phyloP scores from a whole-genome alignment of 1,284 basidiomycete species.

The Ganoderma lucidum region DNA sequence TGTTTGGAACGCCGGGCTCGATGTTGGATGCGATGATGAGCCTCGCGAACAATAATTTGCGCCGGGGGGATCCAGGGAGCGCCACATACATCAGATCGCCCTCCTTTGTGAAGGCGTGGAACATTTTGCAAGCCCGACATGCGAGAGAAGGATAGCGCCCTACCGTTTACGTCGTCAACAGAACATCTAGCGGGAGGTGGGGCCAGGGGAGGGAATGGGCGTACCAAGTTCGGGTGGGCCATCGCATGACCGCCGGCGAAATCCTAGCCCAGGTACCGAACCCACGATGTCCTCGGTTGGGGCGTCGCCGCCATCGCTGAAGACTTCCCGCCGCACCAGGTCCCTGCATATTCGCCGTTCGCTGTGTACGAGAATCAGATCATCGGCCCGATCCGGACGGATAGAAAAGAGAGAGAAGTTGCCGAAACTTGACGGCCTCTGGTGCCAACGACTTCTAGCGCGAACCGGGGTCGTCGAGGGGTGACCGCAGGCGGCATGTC shows the following conservation, averaged over 20 bases:
- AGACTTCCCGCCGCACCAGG: neutral
- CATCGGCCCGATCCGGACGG: neutral
- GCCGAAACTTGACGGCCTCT: neutral
- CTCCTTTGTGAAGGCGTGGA: neutral
- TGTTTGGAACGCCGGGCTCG: neutral
- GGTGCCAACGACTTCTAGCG: neutral
- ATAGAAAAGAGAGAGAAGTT: neutral
- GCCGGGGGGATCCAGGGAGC: neutral
- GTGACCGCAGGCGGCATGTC: neutral
- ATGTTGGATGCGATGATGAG: neutral
- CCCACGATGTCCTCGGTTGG: neutral
- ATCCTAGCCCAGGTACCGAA: neutral
- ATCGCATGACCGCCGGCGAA: neutral
- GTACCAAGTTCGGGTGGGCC: neutral
- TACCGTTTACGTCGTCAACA: neutral
- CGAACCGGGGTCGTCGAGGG: neutral
- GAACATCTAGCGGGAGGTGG: neutral
- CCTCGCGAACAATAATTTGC: neutral
- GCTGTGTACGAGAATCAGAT: neutral
- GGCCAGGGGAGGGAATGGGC: neutral
- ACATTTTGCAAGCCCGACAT: neutral
- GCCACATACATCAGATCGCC: neutral
- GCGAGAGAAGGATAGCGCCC: neutral
- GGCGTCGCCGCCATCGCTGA: conserved; percentile 2
- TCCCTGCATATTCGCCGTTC: neutral